These are phyloP conservation scores for Nannochloropsis gaditana DNA, from an alignment of 108 stramenopile genomes.

Conservation along the genomic window DNA sequence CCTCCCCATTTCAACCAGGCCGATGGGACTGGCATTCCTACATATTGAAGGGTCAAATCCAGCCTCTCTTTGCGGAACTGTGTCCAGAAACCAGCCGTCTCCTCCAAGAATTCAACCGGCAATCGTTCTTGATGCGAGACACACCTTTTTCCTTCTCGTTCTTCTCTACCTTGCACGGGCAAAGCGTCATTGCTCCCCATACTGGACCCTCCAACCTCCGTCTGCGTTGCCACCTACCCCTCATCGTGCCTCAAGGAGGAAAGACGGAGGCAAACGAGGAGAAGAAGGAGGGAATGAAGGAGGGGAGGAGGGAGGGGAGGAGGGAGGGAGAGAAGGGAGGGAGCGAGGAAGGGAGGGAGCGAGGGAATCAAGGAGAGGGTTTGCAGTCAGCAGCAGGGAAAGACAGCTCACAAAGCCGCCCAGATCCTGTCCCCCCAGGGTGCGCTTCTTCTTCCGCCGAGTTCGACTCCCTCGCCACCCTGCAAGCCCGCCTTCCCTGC, in stretches of 20 bases:
- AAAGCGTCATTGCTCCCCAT: constrained; percentile 67
- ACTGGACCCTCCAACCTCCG: constrained; percentile 87
- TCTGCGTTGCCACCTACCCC: constrained; percentile 80
- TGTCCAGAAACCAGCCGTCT: constrained; percentile 25
- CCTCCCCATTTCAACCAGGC: constrained; percentile 35
- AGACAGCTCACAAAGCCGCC: neutral
- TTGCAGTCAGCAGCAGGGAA: too few species aligned
- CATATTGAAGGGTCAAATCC: constrained; percentile 29
- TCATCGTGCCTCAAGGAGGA: constrained; percentile 65
- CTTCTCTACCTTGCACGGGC: constrained; percentile 52
- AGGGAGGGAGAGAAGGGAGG: constrained; percentile 15
- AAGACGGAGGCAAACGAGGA: neutral
- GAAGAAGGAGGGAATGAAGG: neutral
- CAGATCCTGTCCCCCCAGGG: neutral
- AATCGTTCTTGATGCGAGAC: constrained; percentile 42
- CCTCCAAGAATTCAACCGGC: neutral
- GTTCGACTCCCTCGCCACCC: neutral
- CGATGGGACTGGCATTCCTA: constrained; percentile 52
- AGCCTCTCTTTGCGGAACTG: neutral
- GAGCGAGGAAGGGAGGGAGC: neutral
- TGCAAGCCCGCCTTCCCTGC: constrained; percentile 43
- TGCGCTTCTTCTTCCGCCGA: neutral
- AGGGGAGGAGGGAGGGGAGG: neutral
- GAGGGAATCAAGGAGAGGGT: neutral
- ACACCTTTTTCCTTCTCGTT: constrained; percentile 53